A percentile compares a stretch with the other conserved stretches of the same genome.
These are phyloP conservation scores for Ziziphus jujuba DNA, from an alignment of 306 rosid species.

Conservation along the genomic window DNA sequence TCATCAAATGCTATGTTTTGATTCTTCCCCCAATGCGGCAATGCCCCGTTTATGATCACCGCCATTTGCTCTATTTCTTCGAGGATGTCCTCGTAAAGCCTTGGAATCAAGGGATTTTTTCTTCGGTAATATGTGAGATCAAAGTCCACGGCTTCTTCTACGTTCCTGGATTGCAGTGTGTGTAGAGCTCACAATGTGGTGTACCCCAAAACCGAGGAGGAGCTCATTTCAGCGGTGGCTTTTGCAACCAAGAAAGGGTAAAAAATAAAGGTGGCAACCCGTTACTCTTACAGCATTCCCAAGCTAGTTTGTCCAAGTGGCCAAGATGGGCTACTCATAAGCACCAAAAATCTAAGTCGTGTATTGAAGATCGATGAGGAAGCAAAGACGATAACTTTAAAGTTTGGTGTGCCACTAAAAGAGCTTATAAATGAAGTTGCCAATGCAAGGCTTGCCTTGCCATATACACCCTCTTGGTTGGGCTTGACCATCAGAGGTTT, in stretches of 20 bases:
- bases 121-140: conserved; percentile 65
- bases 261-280: not conserved
- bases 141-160: conserved; percentile 47
- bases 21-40: conserved; percentile 87
- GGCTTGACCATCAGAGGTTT: too few species aligned
- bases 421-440: not conserved
- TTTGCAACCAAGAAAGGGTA: not conserved
- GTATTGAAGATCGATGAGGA: not conserved
- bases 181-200: not conserved
- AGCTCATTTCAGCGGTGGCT: not conserved
- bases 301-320: not conserved
- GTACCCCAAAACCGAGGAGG: not conserved
- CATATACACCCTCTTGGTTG: too few species aligned
- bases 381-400: not conserved
- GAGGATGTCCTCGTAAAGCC: conserved; percentile 61
- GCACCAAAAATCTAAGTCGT: not conserved
- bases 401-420: not conserved
- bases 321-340: not conserved
- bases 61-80: conserved; percentile 87
- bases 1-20: conserved; percentile 60
- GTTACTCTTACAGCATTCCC: not conserved
- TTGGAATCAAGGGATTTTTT: conserved; percentile 59
- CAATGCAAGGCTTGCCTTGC: too few species aligned
- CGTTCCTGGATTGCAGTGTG: not conserved
- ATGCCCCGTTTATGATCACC: conserved; percentile 60